Evolutionary conservation across 768 basidiomycete genomes (phyloP).

Genomic region (Calvatia gigantea): DNA sequence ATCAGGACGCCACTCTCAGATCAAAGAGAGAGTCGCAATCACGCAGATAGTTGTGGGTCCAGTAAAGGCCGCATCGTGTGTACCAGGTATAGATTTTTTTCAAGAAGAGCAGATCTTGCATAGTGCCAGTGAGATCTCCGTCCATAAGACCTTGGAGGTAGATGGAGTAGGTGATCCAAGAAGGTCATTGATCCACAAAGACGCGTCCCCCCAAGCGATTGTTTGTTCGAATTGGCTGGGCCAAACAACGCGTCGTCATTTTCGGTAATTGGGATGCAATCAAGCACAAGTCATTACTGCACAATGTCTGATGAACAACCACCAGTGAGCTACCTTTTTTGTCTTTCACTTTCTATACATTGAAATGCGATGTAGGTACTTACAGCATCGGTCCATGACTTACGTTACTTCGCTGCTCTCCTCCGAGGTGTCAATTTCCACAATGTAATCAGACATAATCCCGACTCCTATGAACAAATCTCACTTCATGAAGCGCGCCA

Average conservation of each 20-base stretch:
- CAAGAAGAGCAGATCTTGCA: no score
- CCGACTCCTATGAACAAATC: constrained; percentile 4
- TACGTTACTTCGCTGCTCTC: constrained; percentile 75
- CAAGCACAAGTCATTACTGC: neutral
- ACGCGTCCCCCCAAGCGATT: neutral
- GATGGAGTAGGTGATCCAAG: no score
- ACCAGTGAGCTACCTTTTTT: neutral
- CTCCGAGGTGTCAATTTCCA: constrained; percentile 80
- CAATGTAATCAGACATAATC: constrained; percentile 42
- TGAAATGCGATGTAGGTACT: constrained; percentile 41
- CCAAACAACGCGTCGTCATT: constrained; percentile 8
- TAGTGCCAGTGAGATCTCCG: no score
- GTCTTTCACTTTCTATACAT: neutral
- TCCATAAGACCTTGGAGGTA: no score
- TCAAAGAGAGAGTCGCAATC: no score
- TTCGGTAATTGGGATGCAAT: no score
- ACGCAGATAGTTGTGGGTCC: no score
- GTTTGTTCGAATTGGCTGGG: neutral
- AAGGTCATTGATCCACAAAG: no score
- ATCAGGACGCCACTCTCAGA: no score
- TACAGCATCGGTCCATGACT: constrained; percentile 72
- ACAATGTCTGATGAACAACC: constrained; percentile 6
- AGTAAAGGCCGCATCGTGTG: no score
- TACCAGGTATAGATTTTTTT: no score
- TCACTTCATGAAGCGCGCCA: constrained; percentile 55